Conservation (phyloP, 352 stramenopile genomes). For the Phytophthora idaei region DNA sequence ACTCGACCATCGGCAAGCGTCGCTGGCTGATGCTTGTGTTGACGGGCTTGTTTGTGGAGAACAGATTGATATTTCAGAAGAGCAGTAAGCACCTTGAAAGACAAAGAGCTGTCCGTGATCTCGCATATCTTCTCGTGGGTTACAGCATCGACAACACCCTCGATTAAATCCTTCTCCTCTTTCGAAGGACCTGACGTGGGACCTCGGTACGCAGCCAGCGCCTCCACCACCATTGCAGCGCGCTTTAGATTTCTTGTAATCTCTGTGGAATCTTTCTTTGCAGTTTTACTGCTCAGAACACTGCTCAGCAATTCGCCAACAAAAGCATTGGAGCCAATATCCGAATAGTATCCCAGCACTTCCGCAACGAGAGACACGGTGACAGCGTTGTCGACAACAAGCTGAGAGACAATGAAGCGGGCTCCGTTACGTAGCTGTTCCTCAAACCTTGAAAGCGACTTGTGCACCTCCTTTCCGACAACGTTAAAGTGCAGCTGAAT, state of each 20-base stretch:
- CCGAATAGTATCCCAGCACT: constrained; percentile 42
- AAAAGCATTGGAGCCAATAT: constrained; percentile 34
- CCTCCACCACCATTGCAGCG: constrained; percentile 44
- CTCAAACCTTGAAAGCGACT: constrained; percentile 12
- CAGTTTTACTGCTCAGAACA: constrained; percentile 8
- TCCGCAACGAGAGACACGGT: constrained; percentile 32
- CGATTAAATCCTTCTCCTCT: constrained; percentile 44
- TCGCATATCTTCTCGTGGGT: constrained; percentile 26
- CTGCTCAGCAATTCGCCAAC: constrained; percentile 42
- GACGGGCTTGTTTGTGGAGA: constrained; percentile 19
- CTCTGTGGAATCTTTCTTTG: constrained; percentile 2
- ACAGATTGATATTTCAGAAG: constrained; percentile 62
- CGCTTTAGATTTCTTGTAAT: constrained; percentile 25
- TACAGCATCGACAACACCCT: constrained; percentile 33
- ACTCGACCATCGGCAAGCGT: constrained; percentile 2
- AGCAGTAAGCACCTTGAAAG: constrained; percentile 53
- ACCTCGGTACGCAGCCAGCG: constrained; percentile 31
- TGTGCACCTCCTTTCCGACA: constrained; percentile 24
- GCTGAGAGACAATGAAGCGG: constrained; percentile 29
- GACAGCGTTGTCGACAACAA: constrained; percentile 21
- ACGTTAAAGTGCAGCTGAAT: constrained; percentile 34
- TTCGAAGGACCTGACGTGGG: constrained; percentile 11
- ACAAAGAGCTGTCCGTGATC: constrained; percentile 18
- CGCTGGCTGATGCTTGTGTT: constrained; percentile 18
- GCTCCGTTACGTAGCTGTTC: constrained; percentile 23